phyloP scores from a whole-genome alignment of 805 yeast species.

The Candida mattraensis region DNA sequence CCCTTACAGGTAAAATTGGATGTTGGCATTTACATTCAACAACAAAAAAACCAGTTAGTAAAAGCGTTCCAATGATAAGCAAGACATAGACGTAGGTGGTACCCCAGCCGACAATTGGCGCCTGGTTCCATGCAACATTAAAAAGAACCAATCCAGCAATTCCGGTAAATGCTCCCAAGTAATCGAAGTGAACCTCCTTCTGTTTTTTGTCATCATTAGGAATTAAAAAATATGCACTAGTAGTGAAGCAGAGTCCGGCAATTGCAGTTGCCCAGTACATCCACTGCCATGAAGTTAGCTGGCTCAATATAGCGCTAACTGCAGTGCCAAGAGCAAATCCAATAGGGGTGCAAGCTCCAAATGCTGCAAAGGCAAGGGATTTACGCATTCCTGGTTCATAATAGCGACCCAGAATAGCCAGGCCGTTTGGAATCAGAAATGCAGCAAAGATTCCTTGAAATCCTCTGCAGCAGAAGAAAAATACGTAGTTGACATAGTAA shows the following conservation, averaged over 20 bases:
- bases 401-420: slow-evolving; percentile 1
- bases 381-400: slow-evolving; percentile 1
- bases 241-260: neutral
- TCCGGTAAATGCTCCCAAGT: slow-evolving; percentile 1
- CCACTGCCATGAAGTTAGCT: slow-evolving; percentile 1
- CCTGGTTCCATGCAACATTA: slow-evolving; percentile 4
- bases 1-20: neutral
- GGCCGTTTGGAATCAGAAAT: slow-evolving; percentile 1
- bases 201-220: neutral
- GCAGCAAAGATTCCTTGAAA: slow-evolving; percentile 1
- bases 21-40: neutral
- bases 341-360: slow-evolving; percentile 1
- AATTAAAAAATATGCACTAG: neutral
- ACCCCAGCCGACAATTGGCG: slow-evolving; percentile 3
- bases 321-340: slow-evolving; percentile 1
- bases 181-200: neutral
- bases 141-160: neutral
- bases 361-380: neutral
- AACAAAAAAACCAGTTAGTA: neutral
- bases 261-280: slow-evolving; percentile 1
- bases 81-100: neutral
- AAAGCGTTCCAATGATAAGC: neutral
- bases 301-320: neutral
- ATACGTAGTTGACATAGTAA: neutral
- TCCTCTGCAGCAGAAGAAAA: neutral